A percentile compares a stretch with the other conserved stretches of the same genome.
Evolutionary conservation across 352 stramenopile species (phyloP).

Genomic region (Globisporangium irregulare): DNA sequence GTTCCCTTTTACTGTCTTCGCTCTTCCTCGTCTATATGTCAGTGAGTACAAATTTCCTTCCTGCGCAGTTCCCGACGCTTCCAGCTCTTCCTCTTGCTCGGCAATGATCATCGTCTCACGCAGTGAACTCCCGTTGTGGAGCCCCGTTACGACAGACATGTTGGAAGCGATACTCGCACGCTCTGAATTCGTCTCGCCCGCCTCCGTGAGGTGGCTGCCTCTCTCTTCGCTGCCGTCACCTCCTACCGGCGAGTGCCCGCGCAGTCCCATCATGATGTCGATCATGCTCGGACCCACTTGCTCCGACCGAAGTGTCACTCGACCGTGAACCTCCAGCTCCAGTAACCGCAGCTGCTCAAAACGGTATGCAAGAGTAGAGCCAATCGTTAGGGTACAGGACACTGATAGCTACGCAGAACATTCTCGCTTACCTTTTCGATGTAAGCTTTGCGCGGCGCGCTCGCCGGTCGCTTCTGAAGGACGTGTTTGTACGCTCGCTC

Average conservation of each 20-base stretch:
- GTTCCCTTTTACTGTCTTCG: conserved; percentile 16
- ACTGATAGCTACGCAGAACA: no score
- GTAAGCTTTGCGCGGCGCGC: conserved; percentile 59
- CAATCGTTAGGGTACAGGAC: not conserved
- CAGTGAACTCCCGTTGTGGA: conserved; percentile 51
- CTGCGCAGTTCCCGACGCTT: conserved; percentile 2
- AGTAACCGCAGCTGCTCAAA: conserved; percentile 39
- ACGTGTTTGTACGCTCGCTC: conserved; percentile 63
- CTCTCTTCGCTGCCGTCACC: conserved; percentile 39
- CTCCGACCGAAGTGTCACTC: conserved; percentile 56
- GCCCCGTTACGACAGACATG: conserved; percentile 44
- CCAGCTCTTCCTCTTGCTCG: conserved; percentile 53
- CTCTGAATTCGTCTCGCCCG: conserved; percentile 37
- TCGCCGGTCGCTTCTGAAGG: conserved; percentile 52
- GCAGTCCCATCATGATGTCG: conserved; percentile 65
- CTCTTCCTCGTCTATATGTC: conserved; percentile 13
- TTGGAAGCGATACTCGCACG: conserved; percentile 62
- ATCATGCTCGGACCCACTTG: conserved; percentile 74
- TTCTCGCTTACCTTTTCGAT: conserved; percentile 44
- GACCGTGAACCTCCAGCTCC: conserved; percentile 54
- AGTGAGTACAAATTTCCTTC: conserved; percentile 9
- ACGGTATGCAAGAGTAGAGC: conserved; percentile 7
- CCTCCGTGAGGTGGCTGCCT: conserved; percentile 45
- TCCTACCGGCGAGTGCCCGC: conserved; percentile 28
- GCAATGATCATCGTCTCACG: conserved; percentile 69